Evolutionary conservation across 1,284 basidiomycete genomes (phyloP).

Genomic region (Ganoderma sinense): DNA sequence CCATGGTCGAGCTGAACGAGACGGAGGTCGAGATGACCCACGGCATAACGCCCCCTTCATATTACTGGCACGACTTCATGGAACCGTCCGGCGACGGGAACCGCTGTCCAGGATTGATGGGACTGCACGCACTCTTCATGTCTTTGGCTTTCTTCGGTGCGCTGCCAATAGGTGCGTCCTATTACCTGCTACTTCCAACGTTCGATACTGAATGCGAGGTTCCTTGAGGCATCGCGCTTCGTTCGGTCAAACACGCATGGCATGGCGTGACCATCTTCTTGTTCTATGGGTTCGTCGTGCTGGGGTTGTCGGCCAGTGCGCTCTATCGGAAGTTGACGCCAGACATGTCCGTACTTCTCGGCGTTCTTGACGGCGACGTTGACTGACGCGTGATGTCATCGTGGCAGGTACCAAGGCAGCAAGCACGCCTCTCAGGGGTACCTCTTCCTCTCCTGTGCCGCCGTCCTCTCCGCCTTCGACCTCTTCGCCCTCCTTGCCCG

Average conservation of each 20-base stretch:
- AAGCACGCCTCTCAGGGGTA: constrained; percentile 66
- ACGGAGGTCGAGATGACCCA: constrained; percentile 71
- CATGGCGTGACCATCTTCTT: constrained; percentile 60
- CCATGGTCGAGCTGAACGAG: constrained; percentile 74
- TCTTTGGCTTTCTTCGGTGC: constrained; percentile 77
- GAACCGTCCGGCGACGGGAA: constrained; percentile 51
- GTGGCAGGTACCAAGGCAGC: constrained; percentile 70
- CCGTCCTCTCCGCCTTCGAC: constrained; percentile 67
- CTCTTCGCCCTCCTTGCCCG: constrained; percentile 56
- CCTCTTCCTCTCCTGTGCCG: constrained; percentile 58
- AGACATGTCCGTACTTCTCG: constrained; percentile 66
- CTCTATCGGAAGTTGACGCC: constrained; percentile 81
- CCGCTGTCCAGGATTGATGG: constrained; percentile 71
- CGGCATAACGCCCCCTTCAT: constrained; percentile 75
- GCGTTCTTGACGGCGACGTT: constrained; percentile 12
- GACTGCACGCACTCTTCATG: constrained; percentile 73
- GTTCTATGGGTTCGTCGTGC: constrained; percentile 62
- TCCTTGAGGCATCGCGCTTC: constrained; percentile 72
- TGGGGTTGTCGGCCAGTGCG: constrained; percentile 70
- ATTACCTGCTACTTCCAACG: constrained; percentile 15
- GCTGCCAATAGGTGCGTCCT: constrained; percentile 70
- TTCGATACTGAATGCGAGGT: constrained; percentile 14
- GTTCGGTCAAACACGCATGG: constrained; percentile 72
- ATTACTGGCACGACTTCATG: constrained; percentile 79
- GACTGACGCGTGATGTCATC: constrained; percentile 27